Conservation (phyloP, 306 rosid genomes). For the Phaseolus lunatus region DNA sequence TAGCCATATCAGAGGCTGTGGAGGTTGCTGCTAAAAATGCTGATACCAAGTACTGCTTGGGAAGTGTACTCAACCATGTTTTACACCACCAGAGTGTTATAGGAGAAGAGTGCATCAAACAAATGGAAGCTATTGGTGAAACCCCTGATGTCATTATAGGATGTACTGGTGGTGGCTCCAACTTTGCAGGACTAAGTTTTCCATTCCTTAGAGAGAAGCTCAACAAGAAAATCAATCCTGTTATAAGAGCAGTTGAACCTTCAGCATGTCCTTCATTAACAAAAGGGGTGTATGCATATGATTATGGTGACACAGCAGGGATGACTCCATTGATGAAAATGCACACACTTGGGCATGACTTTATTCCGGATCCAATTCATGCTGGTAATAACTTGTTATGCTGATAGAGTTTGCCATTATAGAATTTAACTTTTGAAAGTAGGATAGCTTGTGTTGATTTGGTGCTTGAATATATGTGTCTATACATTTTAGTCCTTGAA, state of each 20-base stretch:
- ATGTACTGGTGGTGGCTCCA: slow-evolving; percentile 96
- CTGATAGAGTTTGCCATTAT: background rate
- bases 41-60: slow-evolving; percentile 85
- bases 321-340: slow-evolving; percentile 97
- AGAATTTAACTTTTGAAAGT: background rate
- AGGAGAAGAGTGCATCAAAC: slow-evolving; percentile 91
- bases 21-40: slow-evolving; percentile 79
- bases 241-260: slow-evolving; percentile 94
- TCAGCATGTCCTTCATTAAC: slow-evolving; percentile 94
- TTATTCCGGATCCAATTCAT: slow-evolving; percentile 95
- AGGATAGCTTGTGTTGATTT: background rate
- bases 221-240: slow-evolving; percentile 72
- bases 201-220: slow-evolving; percentile 91
- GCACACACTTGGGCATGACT: slow-evolving; percentile 95
- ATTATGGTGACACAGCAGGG: slow-evolving; percentile 91
- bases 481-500: background rate
- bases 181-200: slow-evolving; percentile 92
- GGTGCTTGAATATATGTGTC: background rate
- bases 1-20: slow-evolving; percentile 95
- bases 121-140: slow-evolving; percentile 94
- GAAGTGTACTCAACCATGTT: slow-evolving; percentile 95
- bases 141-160: slow-evolving; percentile 89
- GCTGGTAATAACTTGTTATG: slow-evolving; percentile 64
- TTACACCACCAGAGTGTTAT: slow-evolving; percentile 91
- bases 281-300: slow-evolving; percentile 79